phyloP scores from a whole-genome alignment of 306 rosid genomes.

The Pyrus communis region DNA sequence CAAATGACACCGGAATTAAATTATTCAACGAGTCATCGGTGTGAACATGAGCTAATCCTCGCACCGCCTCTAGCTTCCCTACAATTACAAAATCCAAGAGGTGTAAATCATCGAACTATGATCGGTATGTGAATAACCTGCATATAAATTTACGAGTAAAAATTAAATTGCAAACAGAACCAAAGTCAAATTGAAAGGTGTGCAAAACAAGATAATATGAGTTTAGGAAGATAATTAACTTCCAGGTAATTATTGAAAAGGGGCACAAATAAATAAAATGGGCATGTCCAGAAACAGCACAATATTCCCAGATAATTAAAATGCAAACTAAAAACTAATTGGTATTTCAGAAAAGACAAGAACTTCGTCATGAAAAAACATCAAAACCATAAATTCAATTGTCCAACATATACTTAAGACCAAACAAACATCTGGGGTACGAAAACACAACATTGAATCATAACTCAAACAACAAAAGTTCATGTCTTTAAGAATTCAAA shows the following conservation, averaged over 20 bases:
- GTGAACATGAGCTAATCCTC: conserved; percentile 28
- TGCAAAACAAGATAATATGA: background rate
- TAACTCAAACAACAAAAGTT: background rate
- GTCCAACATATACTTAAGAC: background rate
- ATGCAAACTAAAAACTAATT: conserved; percentile 1
- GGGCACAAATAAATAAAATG: background rate
- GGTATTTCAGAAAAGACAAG: conserved; percentile 7
- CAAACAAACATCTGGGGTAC: conserved; percentile 3
- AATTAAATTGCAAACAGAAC: conserved; percentile 13
- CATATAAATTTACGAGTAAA: conserved; percentile 25
- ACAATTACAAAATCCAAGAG: conserved; percentile 32
- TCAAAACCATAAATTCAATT: background rate
- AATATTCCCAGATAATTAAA: background rate
- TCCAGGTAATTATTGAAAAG: background rate
- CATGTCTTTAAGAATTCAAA: background rate
- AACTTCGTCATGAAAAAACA: background rate
- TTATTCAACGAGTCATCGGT: conserved; percentile 25
- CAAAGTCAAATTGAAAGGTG: background rate
- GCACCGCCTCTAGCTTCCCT: conserved; percentile 34
- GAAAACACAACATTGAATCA: background rate
- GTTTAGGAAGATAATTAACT: background rate
- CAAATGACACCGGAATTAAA: conserved; percentile 53
- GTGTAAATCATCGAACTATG: conserved; percentile 38
- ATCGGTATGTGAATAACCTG: conserved; percentile 41
- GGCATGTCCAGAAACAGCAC: background rate